phyloP scores from a whole-genome alignment of 1,139 yeast species.

The Diutina ranongensis region DNA sequence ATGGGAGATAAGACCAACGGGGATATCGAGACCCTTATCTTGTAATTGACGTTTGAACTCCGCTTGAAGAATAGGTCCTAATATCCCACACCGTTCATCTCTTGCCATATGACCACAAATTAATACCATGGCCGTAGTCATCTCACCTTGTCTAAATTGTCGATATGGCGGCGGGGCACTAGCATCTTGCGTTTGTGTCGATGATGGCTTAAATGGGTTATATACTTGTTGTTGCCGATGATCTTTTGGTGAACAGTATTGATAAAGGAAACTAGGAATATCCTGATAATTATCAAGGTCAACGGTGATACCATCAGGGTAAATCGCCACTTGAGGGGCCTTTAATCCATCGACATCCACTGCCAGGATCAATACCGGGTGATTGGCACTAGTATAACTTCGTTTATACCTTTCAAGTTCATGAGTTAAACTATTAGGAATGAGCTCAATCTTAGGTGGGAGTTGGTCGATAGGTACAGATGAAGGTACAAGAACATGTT shows the following conservation, averaged over 20 bases:
- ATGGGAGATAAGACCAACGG: conserved; percentile 53
- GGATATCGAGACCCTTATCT: conserved; percentile 17
- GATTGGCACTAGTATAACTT: conserved; percentile 23
- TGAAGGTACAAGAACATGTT: conserved; percentile 44
- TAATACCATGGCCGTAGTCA: conserved; percentile 24
- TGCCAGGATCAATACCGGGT: conserved; percentile 44
- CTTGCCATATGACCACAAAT: conserved; percentile 59
- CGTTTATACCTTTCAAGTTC: conserved; percentile 22
- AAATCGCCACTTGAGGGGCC: conserved; percentile 28
- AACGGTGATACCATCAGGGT: conserved; percentile 41
- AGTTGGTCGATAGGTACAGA: conserved; percentile 29
- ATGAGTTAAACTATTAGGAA: conserved; percentile 30
- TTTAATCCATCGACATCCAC: conserved; percentile 10
- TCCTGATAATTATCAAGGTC: conserved; percentile 18
- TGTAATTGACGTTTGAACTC: conserved; percentile 40
- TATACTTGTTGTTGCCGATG: conserved; percentile 12
- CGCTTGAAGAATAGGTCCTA: conserved; percentile 43
- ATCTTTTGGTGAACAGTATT: conserved; percentile 24
- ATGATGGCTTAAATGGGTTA: conserved; percentile 22
- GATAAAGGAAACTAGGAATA: conserved; percentile 29
- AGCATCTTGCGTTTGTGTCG: not conserved
- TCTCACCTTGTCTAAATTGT: conserved; percentile 13
- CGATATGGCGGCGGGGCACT: not conserved
- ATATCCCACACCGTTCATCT: conserved; percentile 54
- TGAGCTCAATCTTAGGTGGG: conserved; percentile 47